These are phyloP conservation scores for Brassica cretica DNA, from an alignment of 345 rosid species.

Conservation along the genomic window DNA sequence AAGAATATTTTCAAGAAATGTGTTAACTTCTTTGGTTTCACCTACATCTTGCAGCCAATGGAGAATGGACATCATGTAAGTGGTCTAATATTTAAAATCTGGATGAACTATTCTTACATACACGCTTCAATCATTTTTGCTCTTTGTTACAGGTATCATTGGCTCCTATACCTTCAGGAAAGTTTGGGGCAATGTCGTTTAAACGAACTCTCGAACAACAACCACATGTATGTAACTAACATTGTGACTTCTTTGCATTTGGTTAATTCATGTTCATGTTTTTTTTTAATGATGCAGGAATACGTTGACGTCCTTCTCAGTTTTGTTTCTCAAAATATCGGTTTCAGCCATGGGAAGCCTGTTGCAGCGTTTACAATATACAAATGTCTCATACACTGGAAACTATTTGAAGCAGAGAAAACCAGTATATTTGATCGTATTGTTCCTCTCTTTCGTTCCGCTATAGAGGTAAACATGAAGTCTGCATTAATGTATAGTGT, in stretches of 20 bases:
- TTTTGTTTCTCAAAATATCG: slow-evolving; percentile 59
- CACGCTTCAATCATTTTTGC: neutral
- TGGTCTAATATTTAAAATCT: slow-evolving; percentile 23
- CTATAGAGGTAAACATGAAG: slow-evolving; percentile 65
- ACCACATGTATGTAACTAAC: slow-evolving; percentile 51
- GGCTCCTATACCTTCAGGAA: slow-evolving; percentile 51
- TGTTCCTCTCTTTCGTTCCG: slow-evolving; percentile 84
- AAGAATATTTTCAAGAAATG: slow-evolving; percentile 3
- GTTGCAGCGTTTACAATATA: slow-evolving; percentile 84
- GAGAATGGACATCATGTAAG: slow-evolving; percentile 78
- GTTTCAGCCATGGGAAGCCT: slow-evolving; percentile 78
- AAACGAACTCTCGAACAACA: slow-evolving; percentile 70
- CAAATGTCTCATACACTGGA: slow-evolving; percentile 92
- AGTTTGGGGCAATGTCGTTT: slow-evolving; percentile 51
- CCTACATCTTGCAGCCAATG: slow-evolving; percentile 46
- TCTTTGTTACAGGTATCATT: slow-evolving; percentile 52
- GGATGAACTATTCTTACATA: slow-evolving; percentile 21
- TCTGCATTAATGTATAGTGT: neutral
- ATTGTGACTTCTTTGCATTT: slow-evolving; percentile 12
- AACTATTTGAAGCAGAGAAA: slow-evolving; percentile 84
- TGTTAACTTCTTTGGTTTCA: slow-evolving; percentile 29
- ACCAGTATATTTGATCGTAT: slow-evolving; percentile 92
- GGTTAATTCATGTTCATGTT: slow-evolving; percentile 22
- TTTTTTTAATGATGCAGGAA: slow-evolving; percentile 54
- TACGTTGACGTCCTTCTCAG: slow-evolving; percentile 65